Conservation (phyloP, 2,329 filamentous ascomycete species). For the Coniella vitis region DNA sequence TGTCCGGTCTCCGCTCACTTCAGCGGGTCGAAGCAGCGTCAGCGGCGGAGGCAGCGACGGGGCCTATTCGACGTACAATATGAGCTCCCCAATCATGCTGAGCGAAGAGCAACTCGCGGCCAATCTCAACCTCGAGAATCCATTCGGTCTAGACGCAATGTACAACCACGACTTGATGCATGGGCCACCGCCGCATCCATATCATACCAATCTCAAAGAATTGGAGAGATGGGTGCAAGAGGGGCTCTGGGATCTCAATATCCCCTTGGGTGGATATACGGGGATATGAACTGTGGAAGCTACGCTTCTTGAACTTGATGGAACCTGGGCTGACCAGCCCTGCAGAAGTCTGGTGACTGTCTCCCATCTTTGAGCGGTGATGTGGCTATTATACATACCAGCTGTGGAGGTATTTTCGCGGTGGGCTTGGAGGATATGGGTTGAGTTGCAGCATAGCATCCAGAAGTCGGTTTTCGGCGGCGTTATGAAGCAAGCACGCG, state of each 20-base stretch:
- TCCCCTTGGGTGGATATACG: constrained; percentile 1
- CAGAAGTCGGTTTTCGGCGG: too few species aligned
- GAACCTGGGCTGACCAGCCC: neutral
- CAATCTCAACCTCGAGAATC: constrained; percentile 10
- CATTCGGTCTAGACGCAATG: constrained; percentile 2
- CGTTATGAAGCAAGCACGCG: too few species aligned
- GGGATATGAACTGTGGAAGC: too few species aligned
- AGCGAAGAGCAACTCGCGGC: constrained; percentile 7
- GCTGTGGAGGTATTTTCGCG: too few species aligned
- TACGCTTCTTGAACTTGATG: neutral
- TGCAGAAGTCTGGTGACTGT: neutral
- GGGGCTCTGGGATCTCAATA: neutral
- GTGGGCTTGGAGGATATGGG: too few species aligned
- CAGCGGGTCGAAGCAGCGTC: neutral
- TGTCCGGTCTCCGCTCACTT: neutral
- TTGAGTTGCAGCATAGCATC: too few species aligned
- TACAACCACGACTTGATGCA: neutral
- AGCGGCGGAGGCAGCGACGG: neutral
- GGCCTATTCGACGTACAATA: neutral
- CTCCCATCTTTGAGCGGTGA: too few species aligned
- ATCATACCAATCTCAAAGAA: constrained; percentile 9
- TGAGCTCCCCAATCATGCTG: neutral
- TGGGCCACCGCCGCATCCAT: neutral
- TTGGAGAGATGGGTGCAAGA: constrained; percentile 11
- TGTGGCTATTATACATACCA: too few species aligned